phyloP scores from a whole-genome alignment of 2,329 filamentous ascomycete genomes.

The Alternaria burnsii region DNA sequence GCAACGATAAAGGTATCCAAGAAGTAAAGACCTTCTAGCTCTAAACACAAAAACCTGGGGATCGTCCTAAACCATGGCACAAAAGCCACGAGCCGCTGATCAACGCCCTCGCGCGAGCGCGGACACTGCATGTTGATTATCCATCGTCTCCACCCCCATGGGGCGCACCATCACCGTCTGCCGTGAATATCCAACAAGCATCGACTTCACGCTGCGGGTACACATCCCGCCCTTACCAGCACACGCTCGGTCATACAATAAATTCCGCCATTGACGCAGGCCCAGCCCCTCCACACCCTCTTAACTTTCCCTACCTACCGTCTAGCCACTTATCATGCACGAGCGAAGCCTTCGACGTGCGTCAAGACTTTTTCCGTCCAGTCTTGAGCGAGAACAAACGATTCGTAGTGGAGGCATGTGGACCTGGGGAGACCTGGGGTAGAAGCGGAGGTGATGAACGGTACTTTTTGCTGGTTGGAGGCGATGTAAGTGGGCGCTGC shows the following conservation, averaged over 20 bases:
- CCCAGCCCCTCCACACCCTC: constrained; percentile 4
- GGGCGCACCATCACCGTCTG: not conserved
- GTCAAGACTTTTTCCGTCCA: constrained; percentile 1
- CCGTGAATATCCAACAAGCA: constrained; percentile 1
- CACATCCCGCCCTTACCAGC: not conserved
- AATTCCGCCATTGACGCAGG: constrained; percentile 13
- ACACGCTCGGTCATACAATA: not conserved
- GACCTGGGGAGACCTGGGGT: constrained; percentile 3
- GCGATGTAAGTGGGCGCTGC: not conserved
- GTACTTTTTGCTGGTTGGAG: not conserved
- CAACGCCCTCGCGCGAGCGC: constrained; percentile 4
- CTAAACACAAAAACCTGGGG: not conserved
- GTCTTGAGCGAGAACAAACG: not conserved
- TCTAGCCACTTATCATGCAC: not conserved
- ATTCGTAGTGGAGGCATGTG: not conserved
- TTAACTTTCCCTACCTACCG: not conserved
- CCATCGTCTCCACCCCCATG: constrained; percentile 7
- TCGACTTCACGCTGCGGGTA: not conserved
- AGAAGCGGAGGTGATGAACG: not conserved
- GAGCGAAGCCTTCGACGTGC: constrained; percentile 12
- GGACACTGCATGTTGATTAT: not conserved
- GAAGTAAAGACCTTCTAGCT: not conserved
- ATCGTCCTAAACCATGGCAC: not conserved
- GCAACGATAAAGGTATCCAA: not conserved
- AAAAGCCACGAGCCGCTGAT: not conserved